Conservation (phyloP, 2,329 filamentous ascomycete species). For the Alternaria arborescens region DNA sequence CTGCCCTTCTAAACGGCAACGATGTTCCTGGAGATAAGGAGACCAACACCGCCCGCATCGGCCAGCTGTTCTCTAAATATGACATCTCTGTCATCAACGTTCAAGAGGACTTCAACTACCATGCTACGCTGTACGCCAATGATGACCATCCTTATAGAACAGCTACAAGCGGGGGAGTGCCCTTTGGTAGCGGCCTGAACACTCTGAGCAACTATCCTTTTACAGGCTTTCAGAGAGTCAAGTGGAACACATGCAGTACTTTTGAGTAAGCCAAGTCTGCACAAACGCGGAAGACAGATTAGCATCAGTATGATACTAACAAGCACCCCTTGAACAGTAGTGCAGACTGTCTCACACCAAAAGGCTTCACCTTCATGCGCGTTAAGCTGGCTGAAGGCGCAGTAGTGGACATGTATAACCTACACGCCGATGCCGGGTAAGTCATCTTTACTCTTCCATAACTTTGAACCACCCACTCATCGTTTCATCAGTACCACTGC, state of each 20-base stretch:
- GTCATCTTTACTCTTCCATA: neutral
- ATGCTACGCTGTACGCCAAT: slow-evolving; percentile 66
- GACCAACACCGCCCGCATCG: slow-evolving; percentile 65
- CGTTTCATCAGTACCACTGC: slow-evolving; percentile 51
- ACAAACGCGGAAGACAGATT: neutral
- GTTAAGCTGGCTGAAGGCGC: slow-evolving; percentile 61
- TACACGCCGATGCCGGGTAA: slow-evolving; percentile 71
- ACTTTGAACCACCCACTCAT: neutral
- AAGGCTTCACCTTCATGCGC: slow-evolving; percentile 75
- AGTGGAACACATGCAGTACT: slow-evolving; percentile 66
- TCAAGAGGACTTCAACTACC: slow-evolving; percentile 76
- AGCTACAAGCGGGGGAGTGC: slow-evolving; percentile 70
- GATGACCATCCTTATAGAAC: slow-evolving; percentile 69
- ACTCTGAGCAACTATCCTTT: slow-evolving; percentile 67
- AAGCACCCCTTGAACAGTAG: slow-evolving; percentile 47
- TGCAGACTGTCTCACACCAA: slow-evolving; percentile 71
- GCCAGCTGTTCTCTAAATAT: slow-evolving; percentile 64
- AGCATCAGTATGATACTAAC: neutral
- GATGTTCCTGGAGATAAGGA: slow-evolving; percentile 69
- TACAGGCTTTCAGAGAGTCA: slow-evolving; percentile 64
- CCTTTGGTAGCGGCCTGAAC: slow-evolving; percentile 71
- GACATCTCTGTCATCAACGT: slow-evolving; percentile 70
- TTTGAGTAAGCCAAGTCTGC: slow-evolving; percentile 39
- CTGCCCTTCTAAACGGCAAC: slow-evolving; percentile 65
- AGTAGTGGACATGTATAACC: slow-evolving; percentile 71